Percentiles rank a stretch among this genome's conserved stretches.
phyloP scores from a whole-genome alignment of 108 stramenopile genomes.

The Nitzschia sp. region DNA sequence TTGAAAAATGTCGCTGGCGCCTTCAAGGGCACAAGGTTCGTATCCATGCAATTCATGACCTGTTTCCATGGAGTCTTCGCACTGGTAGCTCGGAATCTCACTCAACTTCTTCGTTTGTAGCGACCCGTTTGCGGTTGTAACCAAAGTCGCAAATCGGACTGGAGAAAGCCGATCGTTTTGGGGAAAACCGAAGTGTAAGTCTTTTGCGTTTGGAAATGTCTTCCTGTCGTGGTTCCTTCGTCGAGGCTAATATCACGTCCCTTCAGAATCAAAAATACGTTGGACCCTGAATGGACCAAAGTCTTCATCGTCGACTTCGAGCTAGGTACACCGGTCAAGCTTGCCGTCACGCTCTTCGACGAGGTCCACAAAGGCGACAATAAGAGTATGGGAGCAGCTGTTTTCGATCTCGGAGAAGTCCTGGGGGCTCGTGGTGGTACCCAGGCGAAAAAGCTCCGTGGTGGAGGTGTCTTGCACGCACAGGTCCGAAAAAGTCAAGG shows the following conservation, averaged over 20 bases:
- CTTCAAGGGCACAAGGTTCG: slow-evolving; percentile 52
- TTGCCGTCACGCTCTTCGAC: slow-evolving; percentile 51
- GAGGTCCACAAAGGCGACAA: slow-evolving; percentile 51
- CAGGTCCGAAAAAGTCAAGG: slow-evolving; percentile 38
- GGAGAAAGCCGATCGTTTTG: slow-evolving; percentile 41
- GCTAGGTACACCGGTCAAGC: slow-evolving; percentile 59
- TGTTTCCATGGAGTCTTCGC: background rate
- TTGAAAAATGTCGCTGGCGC: slow-evolving; percentile 78
- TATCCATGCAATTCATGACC: background rate
- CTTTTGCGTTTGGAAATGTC: background rate
- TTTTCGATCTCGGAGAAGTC: slow-evolving; percentile 71
- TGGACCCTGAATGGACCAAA: slow-evolving; percentile 69
- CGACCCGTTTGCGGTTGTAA: slow-evolving; percentile 80
- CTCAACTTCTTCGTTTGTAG: background rate
- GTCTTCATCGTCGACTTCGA: slow-evolving; percentile 66
- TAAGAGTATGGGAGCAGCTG: slow-evolving; percentile 62
- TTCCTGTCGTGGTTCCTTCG: background rate
- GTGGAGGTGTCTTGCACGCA: slow-evolving; percentile 38
- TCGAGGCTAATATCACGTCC: background rate
- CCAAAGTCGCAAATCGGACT: slow-evolving; percentile 48
- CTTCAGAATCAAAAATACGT: slow-evolving; percentile 60
- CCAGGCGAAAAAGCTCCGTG: slow-evolving; percentile 66
- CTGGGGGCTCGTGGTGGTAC: slow-evolving; percentile 68
- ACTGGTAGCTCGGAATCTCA: too few species aligned
- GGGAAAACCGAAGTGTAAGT: slow-evolving; percentile 73